Base-by-base conservation (phyloP, 139 green algal species). In the Micractinium conductrix region DNA sequence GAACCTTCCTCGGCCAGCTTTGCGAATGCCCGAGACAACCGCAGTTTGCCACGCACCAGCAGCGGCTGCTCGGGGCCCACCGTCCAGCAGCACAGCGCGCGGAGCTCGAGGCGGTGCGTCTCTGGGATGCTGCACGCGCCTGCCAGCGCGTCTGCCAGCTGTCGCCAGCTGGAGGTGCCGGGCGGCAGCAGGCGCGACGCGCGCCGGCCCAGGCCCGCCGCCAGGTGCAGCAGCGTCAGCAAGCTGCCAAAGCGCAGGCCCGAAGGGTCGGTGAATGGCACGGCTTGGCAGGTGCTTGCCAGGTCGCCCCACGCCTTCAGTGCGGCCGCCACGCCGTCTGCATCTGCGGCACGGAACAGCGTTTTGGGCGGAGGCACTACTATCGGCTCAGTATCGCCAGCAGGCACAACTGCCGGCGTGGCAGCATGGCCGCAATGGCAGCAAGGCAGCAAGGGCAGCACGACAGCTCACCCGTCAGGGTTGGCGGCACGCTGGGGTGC, bases 41-140 rank as follows among this genome's bases (percentile, higher is more conserved):
- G 71, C 71, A 63, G 43, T 26, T 10, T 10, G 71, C 71, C 71
- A 28, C 33, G 30, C 9, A 40, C 42, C 28, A 62, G 42, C 71
- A 78, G 42, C 71, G 43, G 71, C 70, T 42, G 12, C 28, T 38
- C 2, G 40, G 40, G 10, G 43, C 71, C 28, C 4, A 79, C 28
- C 50, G 74, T 50, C 74, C 74, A 80, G 74, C 74, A 80, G 74
- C 74, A 80, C 48, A 80, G 74, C 17, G 74, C 74, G 50, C 50
- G 48, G 48, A 67, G 50, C 74, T 80, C 48, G 12, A 80, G n/a
- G 48, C 48, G 48, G 33, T 48, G 38, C 19, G 19, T 33, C 6
- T 67, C 26, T 10, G 48, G 48, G 16, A 80, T 19, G 33, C 22
- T 33, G 35, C 33, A 67, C 40, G 33, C 12, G 5, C 16, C 14